These are phyloP conservation scores for Coemansia sp. DNA, from an alignment of 192 early-diverging fungal genomes.

Conservation along the genomic window DNA sequence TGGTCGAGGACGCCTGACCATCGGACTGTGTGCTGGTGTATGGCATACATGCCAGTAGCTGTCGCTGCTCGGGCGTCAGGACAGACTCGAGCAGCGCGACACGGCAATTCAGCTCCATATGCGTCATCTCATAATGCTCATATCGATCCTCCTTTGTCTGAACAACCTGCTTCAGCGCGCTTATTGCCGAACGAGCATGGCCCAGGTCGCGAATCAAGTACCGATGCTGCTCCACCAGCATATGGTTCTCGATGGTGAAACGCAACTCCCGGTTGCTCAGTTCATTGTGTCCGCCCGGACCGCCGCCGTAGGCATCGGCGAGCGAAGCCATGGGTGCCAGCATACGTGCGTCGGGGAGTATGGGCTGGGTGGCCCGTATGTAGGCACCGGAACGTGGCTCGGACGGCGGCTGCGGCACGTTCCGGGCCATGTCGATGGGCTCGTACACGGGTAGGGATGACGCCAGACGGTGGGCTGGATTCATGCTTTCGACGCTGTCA, in stretches of 20 bases:
- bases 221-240: constrained; percentile 45
- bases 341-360: constrained; percentile 28
- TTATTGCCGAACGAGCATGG: constrained; percentile 39
- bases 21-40: constrained; percentile 1
- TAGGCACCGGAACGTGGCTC: not conserved
- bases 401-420: not conserved
- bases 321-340: constrained; percentile 46
- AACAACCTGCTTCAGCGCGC: constrained; percentile 39
- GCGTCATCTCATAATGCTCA: constrained; percentile 30
- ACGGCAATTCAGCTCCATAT: constrained; percentile 29
- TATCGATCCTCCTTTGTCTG: constrained; percentile 40
- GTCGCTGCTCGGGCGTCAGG: constrained; percentile 20
- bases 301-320: constrained; percentile 15
- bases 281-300: not conserved
- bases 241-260: constrained; percentile 41
- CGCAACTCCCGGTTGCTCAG: constrained; percentile 43
- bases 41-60: constrained; percentile 14
- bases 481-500: not conserved
- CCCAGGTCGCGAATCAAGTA: constrained; percentile 42
- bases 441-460: constrained; percentile 35
- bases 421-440: constrained; percentile 36
- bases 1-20: not conserved
- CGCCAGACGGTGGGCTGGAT: constrained; percentile 5
- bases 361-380: constrained; percentile 20
- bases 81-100: constrained; percentile 23